Evolutionary conservation across 2,329 filamentous ascomycete species (phyloP).

Genomic region (Diatrype stigma): DNA sequence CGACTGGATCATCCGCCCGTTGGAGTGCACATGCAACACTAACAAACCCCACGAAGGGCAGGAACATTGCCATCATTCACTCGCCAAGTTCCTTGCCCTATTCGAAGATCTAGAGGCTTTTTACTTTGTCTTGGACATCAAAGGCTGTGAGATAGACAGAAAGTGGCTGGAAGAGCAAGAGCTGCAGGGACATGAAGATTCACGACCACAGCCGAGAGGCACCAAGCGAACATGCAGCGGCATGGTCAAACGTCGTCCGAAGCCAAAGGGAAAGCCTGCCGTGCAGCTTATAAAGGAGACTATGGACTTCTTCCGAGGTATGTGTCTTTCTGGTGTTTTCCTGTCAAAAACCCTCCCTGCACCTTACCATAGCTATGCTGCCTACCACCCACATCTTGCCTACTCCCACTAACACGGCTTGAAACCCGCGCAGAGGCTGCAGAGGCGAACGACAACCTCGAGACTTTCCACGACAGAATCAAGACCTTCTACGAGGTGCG

Average conservation of each 20-base stretch:
- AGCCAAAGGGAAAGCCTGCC: not conserved
- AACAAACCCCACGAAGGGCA: not conserved
- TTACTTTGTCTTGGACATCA: constrained; percentile 23
- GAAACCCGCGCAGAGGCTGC: constrained; percentile 13
- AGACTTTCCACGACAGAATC: constrained; percentile 12
- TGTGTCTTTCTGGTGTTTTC: not conserved
- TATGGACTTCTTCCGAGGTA: constrained; percentile 4
- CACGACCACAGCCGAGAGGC: not conserved
- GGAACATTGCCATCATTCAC: constrained; percentile 11
- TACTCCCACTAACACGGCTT: not conserved
- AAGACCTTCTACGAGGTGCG: constrained; percentile 17
- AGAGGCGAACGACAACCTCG: constrained; percentile 1
- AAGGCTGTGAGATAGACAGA: not conserved
- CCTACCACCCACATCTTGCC: not conserved
- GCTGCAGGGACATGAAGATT: too few relatives aligned
- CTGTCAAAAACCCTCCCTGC: too few relatives aligned
- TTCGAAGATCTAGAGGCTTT: constrained; percentile 24
- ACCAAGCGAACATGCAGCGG: not conserved
- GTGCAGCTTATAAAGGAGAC: not conserved
- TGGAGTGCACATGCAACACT: not conserved
- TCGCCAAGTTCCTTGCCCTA: constrained; percentile 18
- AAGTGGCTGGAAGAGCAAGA: not conserved
- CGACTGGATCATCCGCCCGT: not conserved
- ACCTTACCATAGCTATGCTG: not conserved
- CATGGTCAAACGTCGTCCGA: not conserved